A percentile compares a stretch with the other conserved stretches of the same genome.
Evolutionary conservation across 441 rosid species (phyloP).

Genomic region (Isatis lusitanica): DNA sequence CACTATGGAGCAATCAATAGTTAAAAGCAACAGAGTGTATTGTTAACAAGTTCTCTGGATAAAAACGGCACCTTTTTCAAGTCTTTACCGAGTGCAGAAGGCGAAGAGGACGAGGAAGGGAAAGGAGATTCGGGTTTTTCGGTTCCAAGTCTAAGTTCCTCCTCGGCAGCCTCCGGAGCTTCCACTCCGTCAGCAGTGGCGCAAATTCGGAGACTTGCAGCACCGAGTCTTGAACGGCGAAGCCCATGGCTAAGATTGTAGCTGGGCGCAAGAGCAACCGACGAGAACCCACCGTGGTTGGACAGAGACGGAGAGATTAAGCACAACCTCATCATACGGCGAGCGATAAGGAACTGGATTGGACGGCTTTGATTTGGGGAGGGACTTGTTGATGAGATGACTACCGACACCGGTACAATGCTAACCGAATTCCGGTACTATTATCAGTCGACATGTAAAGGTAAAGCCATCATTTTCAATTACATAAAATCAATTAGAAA

Average conservation of each 20-base stretch:
- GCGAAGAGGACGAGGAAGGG: constrained; percentile 30
- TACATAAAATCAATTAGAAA: neutral
- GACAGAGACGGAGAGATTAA: constrained; percentile 47
- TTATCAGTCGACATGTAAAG: neutral
- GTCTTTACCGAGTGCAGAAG: constrained; percentile 57
- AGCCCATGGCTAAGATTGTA: constrained; percentile 12
- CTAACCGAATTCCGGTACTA: neutral
- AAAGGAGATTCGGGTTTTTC: constrained; percentile 17
- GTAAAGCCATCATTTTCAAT: no score
- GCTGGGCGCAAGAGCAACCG: constrained; percentile 26
- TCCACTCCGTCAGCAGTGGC: constrained; percentile 52
- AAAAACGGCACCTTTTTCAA: constrained; percentile 62
- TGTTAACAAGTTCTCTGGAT: no score
- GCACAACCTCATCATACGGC: constrained; percentile 44
- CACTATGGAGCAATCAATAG: neutral
- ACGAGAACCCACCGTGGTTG: constrained; percentile 33
- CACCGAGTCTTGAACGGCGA: constrained; percentile 11
- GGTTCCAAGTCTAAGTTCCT: constrained; percentile 24
- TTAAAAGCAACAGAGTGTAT: neutral
- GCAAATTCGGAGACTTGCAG: constrained; percentile 34
- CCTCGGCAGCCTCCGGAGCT: constrained; percentile 43
- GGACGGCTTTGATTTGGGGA: neutral
- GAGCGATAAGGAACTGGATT: constrained; percentile 4
- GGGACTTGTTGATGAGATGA: neutral
- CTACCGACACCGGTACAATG: neutral